Evolutionary conservation across 495 filamentous ascomycete species (phyloP), one percentile per base, ranked within the genome.

Genomic region (Sabuloglossum arenarium): DNA sequence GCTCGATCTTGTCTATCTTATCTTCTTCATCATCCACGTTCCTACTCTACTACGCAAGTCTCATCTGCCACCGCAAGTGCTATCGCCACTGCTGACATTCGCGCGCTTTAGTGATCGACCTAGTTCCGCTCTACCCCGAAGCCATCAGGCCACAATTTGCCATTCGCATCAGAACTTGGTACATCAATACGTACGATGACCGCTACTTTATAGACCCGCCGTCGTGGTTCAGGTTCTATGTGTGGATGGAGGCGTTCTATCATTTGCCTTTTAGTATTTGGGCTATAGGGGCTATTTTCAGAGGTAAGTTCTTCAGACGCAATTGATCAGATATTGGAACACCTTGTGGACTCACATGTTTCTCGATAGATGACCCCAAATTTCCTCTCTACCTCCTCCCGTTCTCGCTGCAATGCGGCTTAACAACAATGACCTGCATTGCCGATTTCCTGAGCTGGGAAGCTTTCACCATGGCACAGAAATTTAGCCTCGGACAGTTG

Each of bases 341-440:
- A n/a, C n/a, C n/a, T n/a, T n/a, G n/a, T n/a, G n/a, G n/a, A 51
- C 47, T 51, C 12, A 51, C 47, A 27, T 24, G 5, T n/a, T 16
- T 19, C 6, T 11, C 11, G 10, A 56, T 55, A 83, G 80, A 79
- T 62, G 70, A 78, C 61, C 75, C 73, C 59, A 74, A 71, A 46
- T 56, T 74, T 58, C 84, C 73, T 54, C 76, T 90, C 0, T 71
- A 83, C 14, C 68, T 91, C 0, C 72, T 94, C 14, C 65, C 82
- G 2, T 90, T 81, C 60, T 81, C 78, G 0, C 62, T 80, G 24
- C 75, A 88, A 64, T 79, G 80, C 9, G 80, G 77, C 37, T 60
- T 94, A 56, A 88, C 88, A 0, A 86, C 88, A 0, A 59, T 76
- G 3, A 76, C 79, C 4, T 93, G 86, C 67, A 75, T 85, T 29